Base-by-base conservation (phyloP, 768 basidiomycete species). In the Plicaturopsis crispa region DNA sequence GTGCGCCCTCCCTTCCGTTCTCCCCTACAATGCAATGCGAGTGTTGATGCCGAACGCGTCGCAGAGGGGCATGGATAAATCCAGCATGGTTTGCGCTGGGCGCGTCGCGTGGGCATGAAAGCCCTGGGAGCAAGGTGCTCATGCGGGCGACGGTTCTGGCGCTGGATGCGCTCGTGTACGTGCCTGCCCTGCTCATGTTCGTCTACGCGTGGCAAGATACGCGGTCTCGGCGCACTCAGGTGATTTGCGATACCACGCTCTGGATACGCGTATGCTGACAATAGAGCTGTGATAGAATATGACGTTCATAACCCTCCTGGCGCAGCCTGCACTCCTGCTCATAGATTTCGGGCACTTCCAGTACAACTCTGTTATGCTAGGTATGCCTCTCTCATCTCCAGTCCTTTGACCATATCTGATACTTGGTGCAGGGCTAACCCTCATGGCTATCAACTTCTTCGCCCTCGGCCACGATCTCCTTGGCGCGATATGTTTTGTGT, bases 281-380 rank as follows among this genome's bases (percentile, higher is more conserved):
- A n/a, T n/a, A n/a, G n/a, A n/a, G n/a, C n/a, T n/a, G n/a, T n/a
- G n/a, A n/a, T n/a, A n/a, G n/a, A n/a, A n/a, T n/a, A n/a, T n/a
- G n/a, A n/a, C n/a, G n/a, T 55, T 91, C 4, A 48, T 88, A 17
- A 78, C 75, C 3, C 62, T 94, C 8, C 62, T 94, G 12, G 68
- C 92, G 11, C 88, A 92, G 51, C 94, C 94, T 2, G 78, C 84
- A 1, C 62, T 96, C 22, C 62, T 91, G 6, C 63, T 96, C 14
- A 72, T 94, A 38, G 94, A 96, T 60, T 85, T 82, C 54, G 91
- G 94, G 0, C 92, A 97, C 55, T 94, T 94, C 51, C 92, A 98
- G 60, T 96, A 91, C 56, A 97, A 96, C 54, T 84, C 85, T 2
- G 75, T 93, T 46, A 92, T 94, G 87, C 78, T 97, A 34, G 93